phyloP scores from a whole-genome alignment of 129 eudicot genomes.

The Lactuca sativa region DNA sequence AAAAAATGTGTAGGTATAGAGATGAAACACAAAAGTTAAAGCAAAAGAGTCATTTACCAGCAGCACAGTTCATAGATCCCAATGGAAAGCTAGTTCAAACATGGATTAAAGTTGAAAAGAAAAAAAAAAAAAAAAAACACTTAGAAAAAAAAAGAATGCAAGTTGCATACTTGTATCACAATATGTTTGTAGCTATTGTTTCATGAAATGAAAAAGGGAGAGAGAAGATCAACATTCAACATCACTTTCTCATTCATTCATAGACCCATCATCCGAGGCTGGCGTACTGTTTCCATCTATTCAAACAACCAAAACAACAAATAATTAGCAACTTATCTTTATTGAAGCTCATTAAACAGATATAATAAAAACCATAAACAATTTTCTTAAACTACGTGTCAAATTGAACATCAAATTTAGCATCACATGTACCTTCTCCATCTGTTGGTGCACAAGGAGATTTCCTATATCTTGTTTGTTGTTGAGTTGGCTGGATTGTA shows the following conservation, averaged over 20 bases:
- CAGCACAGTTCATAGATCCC: constrained; percentile 10
- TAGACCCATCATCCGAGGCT: constrained; percentile 21
- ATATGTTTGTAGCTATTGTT: constrained; percentile 22
- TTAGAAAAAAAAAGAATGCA: constrained; percentile 15
- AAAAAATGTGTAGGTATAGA: too few species aligned
- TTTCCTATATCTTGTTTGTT: constrained; percentile 88
- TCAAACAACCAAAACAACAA: constrained; percentile 6
- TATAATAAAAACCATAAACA: neutral
- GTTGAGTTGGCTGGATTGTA: constrained; percentile 86
- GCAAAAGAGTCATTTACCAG: neutral
- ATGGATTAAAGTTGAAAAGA: constrained; percentile 10
- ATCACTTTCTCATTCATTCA: constrained; percentile 34
- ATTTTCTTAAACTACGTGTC: neutral
- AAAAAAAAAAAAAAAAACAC: constrained; percentile 1
- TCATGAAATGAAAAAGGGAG: constrained; percentile 16
- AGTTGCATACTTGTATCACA: constrained; percentile 37
- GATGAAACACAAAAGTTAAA: neutral
- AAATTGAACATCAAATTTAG: neutral
- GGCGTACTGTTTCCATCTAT: constrained; percentile 30
- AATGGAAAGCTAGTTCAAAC: constrained; percentile 15
- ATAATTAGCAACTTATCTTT: neutral
- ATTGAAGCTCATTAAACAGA: neutral
- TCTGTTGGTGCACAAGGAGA: constrained; percentile 90
- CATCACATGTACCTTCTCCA: constrained; percentile 62
- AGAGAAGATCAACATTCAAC: constrained; percentile 6